phyloP scores from a whole-genome alignment of 176 grass and related monocot species.

The Thinopyrum elongatum region DNA sequence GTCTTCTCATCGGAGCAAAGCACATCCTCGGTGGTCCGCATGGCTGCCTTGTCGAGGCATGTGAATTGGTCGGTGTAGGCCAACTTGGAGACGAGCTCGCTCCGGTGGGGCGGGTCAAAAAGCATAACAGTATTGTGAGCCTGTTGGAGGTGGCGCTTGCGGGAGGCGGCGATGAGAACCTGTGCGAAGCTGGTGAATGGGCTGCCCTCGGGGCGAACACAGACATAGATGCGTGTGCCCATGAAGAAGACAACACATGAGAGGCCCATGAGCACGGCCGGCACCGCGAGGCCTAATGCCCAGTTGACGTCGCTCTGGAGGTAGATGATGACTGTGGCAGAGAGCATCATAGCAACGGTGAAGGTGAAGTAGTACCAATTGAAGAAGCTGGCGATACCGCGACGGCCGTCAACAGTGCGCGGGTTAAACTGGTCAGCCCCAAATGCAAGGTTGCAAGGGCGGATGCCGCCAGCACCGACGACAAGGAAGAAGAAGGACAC shows the following conservation, averaged over 20 bases:
- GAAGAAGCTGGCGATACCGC: conserved; percentile 40
- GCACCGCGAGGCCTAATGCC: conserved; percentile 32
- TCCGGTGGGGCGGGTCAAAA: conserved; percentile 61
- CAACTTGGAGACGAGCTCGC: conserved; percentile 2
- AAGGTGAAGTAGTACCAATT: conserved; percentile 88
- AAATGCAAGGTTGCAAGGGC: conserved; percentile 77
- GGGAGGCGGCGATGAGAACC: conserved; percentile 45
- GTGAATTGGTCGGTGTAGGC: conserved; percentile 22
- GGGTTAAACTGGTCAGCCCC: conserved; percentile 79
- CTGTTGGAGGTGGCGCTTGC: conserved; percentile 33
- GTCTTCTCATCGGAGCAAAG: background rate
- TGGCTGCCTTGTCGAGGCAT: conserved; percentile 66
- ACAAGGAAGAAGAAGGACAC: conserved; percentile 36
- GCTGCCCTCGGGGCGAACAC: background rate
- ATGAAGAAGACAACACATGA: background rate
- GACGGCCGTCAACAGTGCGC: background rate
- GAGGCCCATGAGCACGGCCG: no score
- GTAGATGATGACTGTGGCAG: conserved; percentile 71
- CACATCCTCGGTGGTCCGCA: background rate
- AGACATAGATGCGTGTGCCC: conserved; percentile 49
- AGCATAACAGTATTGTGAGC: background rate
- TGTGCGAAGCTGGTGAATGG: conserved; percentile 51
- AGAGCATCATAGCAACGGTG: conserved; percentile 57
- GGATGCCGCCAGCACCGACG: conserved; percentile 67
- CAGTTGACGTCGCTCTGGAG: conserved; percentile 67